phyloP scores from a whole-genome alignment of 768 basidiomycete species.

The Panellus pusillus region DNA sequence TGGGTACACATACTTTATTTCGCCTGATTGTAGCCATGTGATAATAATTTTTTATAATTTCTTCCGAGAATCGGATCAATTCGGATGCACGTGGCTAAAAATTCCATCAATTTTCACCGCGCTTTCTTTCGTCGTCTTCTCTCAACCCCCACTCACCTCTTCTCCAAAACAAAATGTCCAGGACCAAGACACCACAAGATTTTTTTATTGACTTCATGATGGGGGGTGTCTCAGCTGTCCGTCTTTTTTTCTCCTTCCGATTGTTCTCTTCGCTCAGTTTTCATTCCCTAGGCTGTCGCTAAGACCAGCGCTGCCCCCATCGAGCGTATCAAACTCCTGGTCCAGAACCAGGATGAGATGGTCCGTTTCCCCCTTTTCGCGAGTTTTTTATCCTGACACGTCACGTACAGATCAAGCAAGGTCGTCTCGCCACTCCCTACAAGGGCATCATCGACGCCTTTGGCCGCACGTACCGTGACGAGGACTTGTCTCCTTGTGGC shows the following conservation, averaged over 20 bases:
- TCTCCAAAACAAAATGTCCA: conserved; percentile 62
- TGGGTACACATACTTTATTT: too few species aligned
- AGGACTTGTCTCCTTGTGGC: conserved; percentile 96
- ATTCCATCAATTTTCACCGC: conserved; percentile 39
- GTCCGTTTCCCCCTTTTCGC: conserved; percentile 37
- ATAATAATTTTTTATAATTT: background rate
- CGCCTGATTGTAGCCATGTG: background rate
- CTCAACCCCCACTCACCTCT: conserved; percentile 53
- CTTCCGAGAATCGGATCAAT: conserved; percentile 4
- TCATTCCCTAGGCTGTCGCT: conserved; percentile 76
- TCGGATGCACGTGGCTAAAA: conserved; percentile 26
- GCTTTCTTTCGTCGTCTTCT: background rate
- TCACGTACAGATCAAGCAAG: conserved; percentile 89
- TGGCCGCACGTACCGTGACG: conserved; percentile 86
- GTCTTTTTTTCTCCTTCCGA: conserved; percentile 27
- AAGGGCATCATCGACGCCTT: conserved; percentile 96
- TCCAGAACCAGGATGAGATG: conserved; percentile 99
- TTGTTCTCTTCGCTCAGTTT: conserved; percentile 21
- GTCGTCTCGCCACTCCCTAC: conserved; percentile 94
- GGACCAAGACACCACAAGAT: conserved; percentile 87
- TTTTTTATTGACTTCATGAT: conserved; percentile 91
- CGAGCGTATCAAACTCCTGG: conserved; percentile 98
- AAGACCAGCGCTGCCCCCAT: conserved; percentile 99
- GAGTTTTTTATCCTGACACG: conserved; percentile 32
- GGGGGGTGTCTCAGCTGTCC: conserved; percentile 91